Base-by-base conservation (phyloP, 768 basidiomycete genomes). In the Xerocomellus chrysenteron region DNA sequence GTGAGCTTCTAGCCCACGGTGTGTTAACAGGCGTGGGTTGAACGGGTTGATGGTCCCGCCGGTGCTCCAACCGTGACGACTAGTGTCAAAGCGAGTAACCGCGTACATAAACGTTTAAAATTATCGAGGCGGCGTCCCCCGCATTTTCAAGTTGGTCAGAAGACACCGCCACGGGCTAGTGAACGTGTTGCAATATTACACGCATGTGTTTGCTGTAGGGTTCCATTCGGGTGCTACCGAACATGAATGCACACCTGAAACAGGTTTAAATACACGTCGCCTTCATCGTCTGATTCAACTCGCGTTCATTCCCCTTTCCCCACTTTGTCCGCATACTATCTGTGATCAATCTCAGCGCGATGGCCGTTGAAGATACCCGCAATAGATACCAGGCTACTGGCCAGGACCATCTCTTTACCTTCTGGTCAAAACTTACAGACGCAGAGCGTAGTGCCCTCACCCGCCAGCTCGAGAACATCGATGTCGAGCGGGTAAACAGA, bases 401-500 rank as follows among this genome's bases (percentile, higher is more conserved):
- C 55, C 97, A 99, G 78, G 86, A 74, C 58, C 97, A 98, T 70
- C 83, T 98, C 67, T 82, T 98, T 73, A 79, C 85, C 35, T 97
- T 96, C 78, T 97, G 87, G 87, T 77, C 85, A 54, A 76, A 78
- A 37, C 86, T 98, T 56, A 74, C 83, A 44, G 73, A 84, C 5
- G 51, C 76, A 5, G 87, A 95, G 65, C 90, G 85, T 65, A 68
- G 73, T 9, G 68, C 81, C 10, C 82, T 98, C 52, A 69, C 80
- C 56, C 66, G 73, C 13, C 96, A 98, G 74, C 86, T 98, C 62
- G 79, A 83, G 46, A 73, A 80, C 12, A 85, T 99, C 69, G 86
- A 98, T 71, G 86, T 97, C 63, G 82, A 88, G 56, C 91, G 94
- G 60, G 94, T 98, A 57, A 98, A 98, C 77, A 82, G 85, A 64